Evolutionary conservation across 163 green algal species (phyloP).

Genomic region (Prototheca cutis): DNA sequence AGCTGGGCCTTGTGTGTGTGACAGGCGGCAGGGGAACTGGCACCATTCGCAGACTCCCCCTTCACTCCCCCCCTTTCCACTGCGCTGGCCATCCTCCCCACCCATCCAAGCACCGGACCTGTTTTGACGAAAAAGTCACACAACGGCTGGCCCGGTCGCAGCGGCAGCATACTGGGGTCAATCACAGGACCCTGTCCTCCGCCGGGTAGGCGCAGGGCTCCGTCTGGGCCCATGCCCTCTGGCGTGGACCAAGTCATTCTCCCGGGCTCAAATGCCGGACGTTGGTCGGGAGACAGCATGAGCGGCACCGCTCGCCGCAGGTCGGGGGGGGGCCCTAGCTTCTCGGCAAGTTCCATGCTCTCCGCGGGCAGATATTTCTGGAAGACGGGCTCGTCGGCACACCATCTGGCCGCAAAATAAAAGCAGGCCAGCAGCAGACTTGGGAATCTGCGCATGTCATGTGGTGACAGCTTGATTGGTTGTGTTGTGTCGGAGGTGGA

Average conservation of each 20-base stretch:
- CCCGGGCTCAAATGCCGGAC: background rate
- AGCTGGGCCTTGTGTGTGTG: no score
- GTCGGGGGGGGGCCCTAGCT: background rate
- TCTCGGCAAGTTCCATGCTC: background rate
- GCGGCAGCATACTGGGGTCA: conserved; percentile 32
- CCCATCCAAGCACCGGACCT: no score
- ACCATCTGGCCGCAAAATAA: conserved; percentile 57
- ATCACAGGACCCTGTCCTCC: background rate
- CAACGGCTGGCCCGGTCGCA: conserved; percentile 33
- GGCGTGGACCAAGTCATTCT: background rate
- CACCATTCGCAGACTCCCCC: no score
- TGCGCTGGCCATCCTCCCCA: no score
- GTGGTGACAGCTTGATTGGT: no score
- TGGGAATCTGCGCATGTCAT: conserved; percentile 66
- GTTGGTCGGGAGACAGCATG: background rate
- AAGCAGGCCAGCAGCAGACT: conserved; percentile 71
- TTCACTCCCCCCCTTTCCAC: no score
- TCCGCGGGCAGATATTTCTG: conserved; percentile 47
- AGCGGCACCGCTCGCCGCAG: background rate
- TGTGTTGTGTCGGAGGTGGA: no score
- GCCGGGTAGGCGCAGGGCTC: background rate
- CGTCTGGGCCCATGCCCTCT: no score
- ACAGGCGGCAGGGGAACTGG: no score
- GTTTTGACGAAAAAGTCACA: conserved; percentile 82
- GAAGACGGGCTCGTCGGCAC: conserved; percentile 52